Base-by-base conservation (phyloP, 2,329 filamentous ascomycete genomes). In the Phialemonium atrogriseum region DNA sequence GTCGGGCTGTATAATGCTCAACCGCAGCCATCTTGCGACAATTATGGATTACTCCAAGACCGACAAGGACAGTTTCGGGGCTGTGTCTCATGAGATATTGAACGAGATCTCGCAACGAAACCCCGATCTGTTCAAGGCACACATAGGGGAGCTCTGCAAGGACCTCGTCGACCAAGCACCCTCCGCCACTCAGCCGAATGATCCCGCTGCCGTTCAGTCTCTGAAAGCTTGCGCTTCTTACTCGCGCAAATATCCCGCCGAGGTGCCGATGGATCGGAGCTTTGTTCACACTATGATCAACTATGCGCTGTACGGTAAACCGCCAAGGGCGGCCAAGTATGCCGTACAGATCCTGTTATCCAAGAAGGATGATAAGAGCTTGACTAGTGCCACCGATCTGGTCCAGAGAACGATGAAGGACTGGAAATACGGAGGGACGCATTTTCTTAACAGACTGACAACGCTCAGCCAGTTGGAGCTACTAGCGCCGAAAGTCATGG, bases 141-240 rank as follows among this genome's bases (percentile, higher is more conserved):
- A 96, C 44, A 83, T 95, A 5, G 84, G 86, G 38, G 87, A 94
- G 40, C 73, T 98, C 27, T 94, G 88, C 60, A 86, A 84, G 50
- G 80, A 87, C 36, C 71, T 98, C 12, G 76, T 87, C 42, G 75
- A 84, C 16, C 80, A 88, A 47, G 82, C 84, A 2, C 91, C 91
- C 1, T 78, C 75, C 4, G 67, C 73, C 13, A 75, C 66, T 12
- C 74, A 73, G 32, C 51, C 69, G 2, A 88, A 88, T 39, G 82
- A 89, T 32, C 56, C 75, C 1, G 70, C 74, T 4, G 80, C 84
- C n/a, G 84, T 91, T 10, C 85, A 95, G 48, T 89, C 89, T 2
- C 67, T 98, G 36, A 95, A 94, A 53, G 89, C 93, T 3, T 95
- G 91, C 52, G 84, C 89, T 8, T 86, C 84, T 2, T 98, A 94